Conservation (phyloP, 2,329 filamentous ascomycete species). For the Fusarium concolor region DNA sequence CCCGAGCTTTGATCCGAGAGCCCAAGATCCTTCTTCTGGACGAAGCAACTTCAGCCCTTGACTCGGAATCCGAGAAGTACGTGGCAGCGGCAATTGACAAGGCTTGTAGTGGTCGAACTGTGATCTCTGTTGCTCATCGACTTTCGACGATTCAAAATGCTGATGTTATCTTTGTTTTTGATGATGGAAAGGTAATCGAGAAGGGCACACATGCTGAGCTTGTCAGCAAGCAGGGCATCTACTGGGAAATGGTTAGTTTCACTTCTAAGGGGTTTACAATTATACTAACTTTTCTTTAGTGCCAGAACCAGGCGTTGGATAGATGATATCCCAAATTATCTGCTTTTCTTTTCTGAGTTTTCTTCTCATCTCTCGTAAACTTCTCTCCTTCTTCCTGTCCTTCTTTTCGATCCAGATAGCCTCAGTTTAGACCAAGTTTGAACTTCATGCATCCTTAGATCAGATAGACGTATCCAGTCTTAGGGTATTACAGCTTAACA, state of each 20-base stretch:
- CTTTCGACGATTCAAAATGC: constrained; percentile 57
- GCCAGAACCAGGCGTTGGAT: constrained; percentile 40
- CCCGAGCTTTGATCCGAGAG: constrained; percentile 72
- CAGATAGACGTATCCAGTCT: no score
- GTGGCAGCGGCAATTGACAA: constrained; percentile 75
- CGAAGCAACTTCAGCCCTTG: constrained; percentile 75
- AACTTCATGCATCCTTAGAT: no score
- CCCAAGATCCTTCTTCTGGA: constrained; percentile 76
- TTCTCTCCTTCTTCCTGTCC: no score
- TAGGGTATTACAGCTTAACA: no score
- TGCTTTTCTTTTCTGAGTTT: no score
- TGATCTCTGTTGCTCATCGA: constrained; percentile 75
- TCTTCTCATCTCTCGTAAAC: no score
- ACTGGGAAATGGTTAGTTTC: constrained; percentile 40
- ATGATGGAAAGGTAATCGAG: constrained; percentile 56
- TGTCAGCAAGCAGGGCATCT: constrained; percentile 29
- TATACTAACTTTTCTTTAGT: constrained; percentile 16
- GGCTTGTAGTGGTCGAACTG: constrained; percentile 69
- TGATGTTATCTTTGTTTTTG: constrained; percentile 59
- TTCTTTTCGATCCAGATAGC: no score
- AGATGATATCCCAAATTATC: not conserved
- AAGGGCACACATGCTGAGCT: constrained; percentile 53
- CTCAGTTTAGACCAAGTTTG: no score
- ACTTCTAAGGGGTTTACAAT: not conserved
- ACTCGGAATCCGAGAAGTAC: constrained; percentile 70